phyloP scores from a whole-genome alignment of 1,139 yeast genomes.

The Debaryomycetaceae sp. region DNA sequence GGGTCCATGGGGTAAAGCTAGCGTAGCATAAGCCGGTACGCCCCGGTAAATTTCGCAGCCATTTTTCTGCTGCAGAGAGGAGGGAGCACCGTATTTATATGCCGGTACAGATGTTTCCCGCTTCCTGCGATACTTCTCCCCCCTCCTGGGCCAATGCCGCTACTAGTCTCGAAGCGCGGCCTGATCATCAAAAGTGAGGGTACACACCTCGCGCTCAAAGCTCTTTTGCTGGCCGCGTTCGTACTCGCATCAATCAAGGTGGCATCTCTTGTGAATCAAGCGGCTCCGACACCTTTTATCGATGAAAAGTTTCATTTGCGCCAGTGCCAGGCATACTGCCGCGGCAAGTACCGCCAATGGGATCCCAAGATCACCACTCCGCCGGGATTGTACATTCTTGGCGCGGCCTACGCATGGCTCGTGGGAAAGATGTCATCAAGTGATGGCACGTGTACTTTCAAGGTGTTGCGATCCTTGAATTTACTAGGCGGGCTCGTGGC shows the following conservation, averaged over 20 bases:
- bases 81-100: too few species aligned
- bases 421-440: conserved; percentile 18
- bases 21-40: too few species aligned
- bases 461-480: conserved; percentile 47
- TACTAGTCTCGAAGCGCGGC: too few species aligned
- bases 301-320: conserved; percentile 84
- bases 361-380: conserved; percentile 93
- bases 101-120: too few species aligned
- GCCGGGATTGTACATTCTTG: conserved; percentile 77
- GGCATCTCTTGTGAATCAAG: conserved; percentile 8
- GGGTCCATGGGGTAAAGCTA: neutral
- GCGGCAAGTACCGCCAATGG: conserved; percentile 57
- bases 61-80: too few species aligned
- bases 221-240: conserved; percentile 3
- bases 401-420: conserved; percentile 34
- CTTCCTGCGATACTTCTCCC: too few species aligned
- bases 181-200: too few species aligned
- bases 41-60: too few species aligned
- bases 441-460: conserved; percentile 11
- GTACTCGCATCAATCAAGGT: conserved; percentile 8
- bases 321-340: conserved; percentile 62
- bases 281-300: conserved; percentile 34
- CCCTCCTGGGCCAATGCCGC: too few species aligned
- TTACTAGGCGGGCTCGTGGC: conserved; percentile 50
- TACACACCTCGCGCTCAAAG: too few species aligned